Evolutionary conservation across 73 alveolate species (phyloP), one percentile per base, ranked within the genome.

Genomic region (Stentor coeruleus): DNA sequence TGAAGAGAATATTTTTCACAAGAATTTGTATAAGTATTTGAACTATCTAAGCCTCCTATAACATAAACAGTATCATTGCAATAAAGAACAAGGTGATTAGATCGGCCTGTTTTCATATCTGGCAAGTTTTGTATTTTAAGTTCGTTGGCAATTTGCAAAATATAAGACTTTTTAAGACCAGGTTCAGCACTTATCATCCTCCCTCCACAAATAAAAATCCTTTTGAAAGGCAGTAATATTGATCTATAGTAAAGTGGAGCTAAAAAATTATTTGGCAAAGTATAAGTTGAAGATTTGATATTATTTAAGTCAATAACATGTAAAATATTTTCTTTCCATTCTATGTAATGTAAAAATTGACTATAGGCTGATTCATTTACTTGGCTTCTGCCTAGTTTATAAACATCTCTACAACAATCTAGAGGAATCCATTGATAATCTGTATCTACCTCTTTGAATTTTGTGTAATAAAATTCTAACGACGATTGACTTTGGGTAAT

Each of bases 131-230:
- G 35, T 37, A 40, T 28, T 2, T 31, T 36, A 37, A 14, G 38
- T 31, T 38, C 38, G 15, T 31, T 20, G 6, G 33, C 83, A 39
- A 39, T 36, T n/a, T 31, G 31, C 83, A 75, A 15, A 38, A 75
- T 0, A 15, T 15, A 75, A 2, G 83, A 31, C 6, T 31, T 6
- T 36, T 1, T 14, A 2, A 75, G 33, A 1, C 81, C 77, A 40
- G 39, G 3, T n/a, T 31, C 26, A 26, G 84, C 84, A 26, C 14
- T 37, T 0, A 6, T 35, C 6, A 20, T 1, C 2, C 83, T 75
- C 39, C 83, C 83, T 75, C 83, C 83, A 75, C 83, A 75, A n/a
- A 75, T 37, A 2, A 75, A 75, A 75, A 75, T 38, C 33, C 37
- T 20, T 14, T 20, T 33, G 11, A 31, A 31, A 31, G 79, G 37